These are phyloP conservation scores for Plenodomus lindquistii DNA, from an alignment of 2,329 filamentous ascomycete genomes.

Conservation along the genomic window DNA sequence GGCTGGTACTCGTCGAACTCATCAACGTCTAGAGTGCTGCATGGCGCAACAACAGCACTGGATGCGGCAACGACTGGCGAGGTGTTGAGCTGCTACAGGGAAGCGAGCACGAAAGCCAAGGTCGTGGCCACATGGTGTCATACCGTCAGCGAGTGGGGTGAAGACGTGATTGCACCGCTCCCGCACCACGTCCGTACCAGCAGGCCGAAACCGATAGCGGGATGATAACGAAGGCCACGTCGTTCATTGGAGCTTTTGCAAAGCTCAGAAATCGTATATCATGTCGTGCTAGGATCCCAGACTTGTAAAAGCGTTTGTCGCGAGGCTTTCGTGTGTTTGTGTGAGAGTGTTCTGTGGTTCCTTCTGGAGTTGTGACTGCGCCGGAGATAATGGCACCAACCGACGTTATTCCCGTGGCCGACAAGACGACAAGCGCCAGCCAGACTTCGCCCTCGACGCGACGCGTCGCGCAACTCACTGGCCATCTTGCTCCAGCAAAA, in stretches of 20 bases:
- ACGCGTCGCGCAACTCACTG: slow-evolving; percentile 32
- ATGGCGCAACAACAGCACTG: too few relatives aligned
- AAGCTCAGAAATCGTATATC: background rate
- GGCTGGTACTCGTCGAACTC: too few relatives aligned
- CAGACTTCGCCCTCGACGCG: slow-evolving; percentile 20
- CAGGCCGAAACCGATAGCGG: slow-evolving; percentile 13
- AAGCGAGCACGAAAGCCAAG: slow-evolving; percentile 15
- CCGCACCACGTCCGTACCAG: slow-evolving; percentile 6
- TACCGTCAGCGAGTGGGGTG: slow-evolving; percentile 36
- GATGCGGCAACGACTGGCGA: background rate
- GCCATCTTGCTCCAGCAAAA: slow-evolving; percentile 25
- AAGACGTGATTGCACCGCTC: slow-evolving; percentile 33
- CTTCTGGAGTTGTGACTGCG: slow-evolving; percentile 6
- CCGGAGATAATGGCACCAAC: slow-evolving; percentile 21
- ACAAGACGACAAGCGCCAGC: slow-evolving; percentile 14
- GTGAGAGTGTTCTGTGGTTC: background rate
- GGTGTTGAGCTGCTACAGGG: slow-evolving; percentile 6
- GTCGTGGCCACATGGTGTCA: slow-evolving; percentile 15
- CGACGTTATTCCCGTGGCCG: slow-evolving; percentile 11
- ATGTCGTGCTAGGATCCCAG: background rate
- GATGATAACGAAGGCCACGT: slow-evolving; percentile 12
- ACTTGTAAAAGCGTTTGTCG: slow-evolving; percentile 7
- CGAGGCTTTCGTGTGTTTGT: background rate
- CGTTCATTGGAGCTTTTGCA: background rate
- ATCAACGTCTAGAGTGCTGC: background rate